These are phyloP conservation scores for Sarocladium brachiariae DNA, from an alignment of 2,329 filamentous ascomycete genomes.

Conservation along the genomic window DNA sequence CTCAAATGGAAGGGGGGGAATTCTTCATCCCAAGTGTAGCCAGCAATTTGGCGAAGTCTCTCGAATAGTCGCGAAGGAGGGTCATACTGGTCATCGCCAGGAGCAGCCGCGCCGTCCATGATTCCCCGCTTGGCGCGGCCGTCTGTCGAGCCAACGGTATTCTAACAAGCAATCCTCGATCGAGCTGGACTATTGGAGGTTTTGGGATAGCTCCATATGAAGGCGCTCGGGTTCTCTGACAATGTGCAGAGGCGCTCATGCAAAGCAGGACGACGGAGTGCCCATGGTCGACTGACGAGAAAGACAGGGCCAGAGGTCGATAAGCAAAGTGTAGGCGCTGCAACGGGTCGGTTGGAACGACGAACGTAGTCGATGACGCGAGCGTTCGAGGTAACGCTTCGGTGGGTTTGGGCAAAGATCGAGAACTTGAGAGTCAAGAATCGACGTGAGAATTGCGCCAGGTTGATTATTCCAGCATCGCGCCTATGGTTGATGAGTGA, in stretches of 20 bases:
- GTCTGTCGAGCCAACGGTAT: not conserved
- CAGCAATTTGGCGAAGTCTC: constrained; percentile 63
- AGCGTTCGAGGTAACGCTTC: not conserved
- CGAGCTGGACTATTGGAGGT: not conserved
- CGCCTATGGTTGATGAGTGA: not conserved
- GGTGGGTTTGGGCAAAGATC: not conserved
- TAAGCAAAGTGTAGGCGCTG: not conserved
- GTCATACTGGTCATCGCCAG: constrained; percentile 49
- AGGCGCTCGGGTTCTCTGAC: not conserved
- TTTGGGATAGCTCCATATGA: not conserved
- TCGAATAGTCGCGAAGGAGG: constrained; percentile 65
- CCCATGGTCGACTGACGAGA: constrained; percentile 4
- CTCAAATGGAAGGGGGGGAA: constrained; percentile 53
- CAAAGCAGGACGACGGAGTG: constrained; percentile 2
- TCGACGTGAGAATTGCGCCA: not conserved
- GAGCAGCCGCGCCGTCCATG: constrained; percentile 45
- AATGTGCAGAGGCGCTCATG: constrained; percentile 1
- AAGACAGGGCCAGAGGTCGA: not conserved
- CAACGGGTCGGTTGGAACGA: not conserved
- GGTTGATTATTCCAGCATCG: not conserved
- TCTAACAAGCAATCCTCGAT: not conserved
- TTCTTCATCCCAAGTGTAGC: constrained; percentile 70
- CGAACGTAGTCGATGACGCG: not conserved
- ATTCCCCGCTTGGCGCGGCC: constrained; percentile 17
- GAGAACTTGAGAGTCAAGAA: not conserved